phyloP scores from a whole-genome alignment of 179 eudicot genomes.

The Carnegiea gigantea region DNA sequence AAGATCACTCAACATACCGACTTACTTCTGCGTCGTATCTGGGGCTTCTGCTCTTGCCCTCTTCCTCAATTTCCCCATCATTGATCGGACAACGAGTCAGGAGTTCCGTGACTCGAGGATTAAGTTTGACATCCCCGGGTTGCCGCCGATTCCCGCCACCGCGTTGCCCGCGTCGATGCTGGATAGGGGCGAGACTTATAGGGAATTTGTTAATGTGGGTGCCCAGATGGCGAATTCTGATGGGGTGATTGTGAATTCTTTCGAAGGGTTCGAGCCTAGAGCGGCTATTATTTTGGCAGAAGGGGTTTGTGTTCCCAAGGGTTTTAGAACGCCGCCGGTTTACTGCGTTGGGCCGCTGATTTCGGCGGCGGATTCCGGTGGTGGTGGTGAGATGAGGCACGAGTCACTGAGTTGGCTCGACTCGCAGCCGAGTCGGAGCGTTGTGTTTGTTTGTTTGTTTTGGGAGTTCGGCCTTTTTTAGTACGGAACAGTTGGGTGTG shows the following conservation, averaged over 20 bases:
- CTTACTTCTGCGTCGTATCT: conserved; percentile 13
- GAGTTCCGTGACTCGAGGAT: conserved; percentile 3
- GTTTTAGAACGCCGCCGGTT: conserved; percentile 34
- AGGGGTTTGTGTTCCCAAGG: conserved; percentile 33
- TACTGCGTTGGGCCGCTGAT: conserved; percentile 39
- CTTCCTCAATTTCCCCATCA: conserved; percentile 7
- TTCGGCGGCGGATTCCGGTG: neutral
- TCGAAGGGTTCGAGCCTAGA: conserved; percentile 37
- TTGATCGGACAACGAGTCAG: conserved; percentile 8
- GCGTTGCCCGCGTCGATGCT: conserved; percentile 26
- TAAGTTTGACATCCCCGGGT: conserved; percentile 4
- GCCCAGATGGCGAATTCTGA: conserved; percentile 20
- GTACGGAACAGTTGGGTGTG: conserved; percentile 43
- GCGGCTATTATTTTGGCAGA: conserved; percentile 27
- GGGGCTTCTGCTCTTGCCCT: conserved; percentile 13
- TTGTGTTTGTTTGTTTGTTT: conserved; percentile 56
- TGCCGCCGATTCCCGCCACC: conserved; percentile 18
- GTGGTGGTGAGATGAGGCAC: neutral
- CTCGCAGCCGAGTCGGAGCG: conserved; percentile 47
- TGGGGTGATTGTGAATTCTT: conserved; percentile 50
- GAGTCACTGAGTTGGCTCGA: conserved; percentile 58
- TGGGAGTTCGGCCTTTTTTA: conserved; percentile 48
- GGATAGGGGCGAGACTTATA: conserved; percentile 30
- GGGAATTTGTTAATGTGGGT: conserved; percentile 22
- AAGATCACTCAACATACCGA: conserved; percentile 6